These are phyloP conservation scores for Colletotrichum sp. DNA, from an alignment of 2,329 filamentous ascomycete genomes.

Conservation along the genomic window DNA sequence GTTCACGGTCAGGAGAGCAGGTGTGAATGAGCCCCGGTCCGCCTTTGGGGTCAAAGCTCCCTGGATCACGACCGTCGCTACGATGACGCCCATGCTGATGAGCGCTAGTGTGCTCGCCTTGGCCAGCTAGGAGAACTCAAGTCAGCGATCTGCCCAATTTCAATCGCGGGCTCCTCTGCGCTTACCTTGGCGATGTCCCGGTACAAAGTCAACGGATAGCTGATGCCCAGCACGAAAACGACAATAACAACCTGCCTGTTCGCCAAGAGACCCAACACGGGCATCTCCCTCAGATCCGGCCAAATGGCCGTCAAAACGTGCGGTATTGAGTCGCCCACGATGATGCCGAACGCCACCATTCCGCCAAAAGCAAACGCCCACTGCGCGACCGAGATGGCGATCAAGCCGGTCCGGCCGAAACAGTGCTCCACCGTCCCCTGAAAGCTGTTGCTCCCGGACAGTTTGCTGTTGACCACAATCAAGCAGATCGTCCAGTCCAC, in stretches of 20 bases:
- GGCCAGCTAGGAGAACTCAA: constrained; percentile 66
- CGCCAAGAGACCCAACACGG: constrained; percentile 81
- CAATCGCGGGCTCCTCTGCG: rapidly evolving
- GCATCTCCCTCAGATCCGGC: constrained; percentile 72
- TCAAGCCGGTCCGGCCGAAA: constrained; percentile 84
- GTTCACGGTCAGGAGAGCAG: constrained; percentile 78
- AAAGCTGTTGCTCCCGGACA: constrained; percentile 92
- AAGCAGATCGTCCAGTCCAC: constrained; percentile 98
- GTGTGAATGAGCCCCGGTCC: constrained; percentile 72
- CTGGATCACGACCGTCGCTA: constrained; percentile 86
- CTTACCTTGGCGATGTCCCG: constrained; percentile 93
- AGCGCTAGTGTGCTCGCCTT: constrained; percentile 95
- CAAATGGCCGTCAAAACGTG: constrained; percentile 85
- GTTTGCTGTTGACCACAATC: constrained; percentile 96
- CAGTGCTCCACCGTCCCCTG: constrained; percentile 96
- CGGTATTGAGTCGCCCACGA: constrained; percentile 95
- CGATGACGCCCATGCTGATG: constrained; percentile 90
- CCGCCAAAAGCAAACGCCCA: constrained; percentile 99
- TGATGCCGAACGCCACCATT: constrained; percentile 98
- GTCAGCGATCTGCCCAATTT: not conserved
- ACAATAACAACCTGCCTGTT: constrained; percentile 85
- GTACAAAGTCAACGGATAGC: constrained; percentile 91
- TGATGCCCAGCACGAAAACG: constrained; percentile 84
- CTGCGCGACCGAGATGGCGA: constrained; percentile 89
- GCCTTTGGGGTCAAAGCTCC: constrained; percentile 75